phyloP scores from a whole-genome alignment of 1,284 basidiomycete species.

The Testicularia cyperi region DNA sequence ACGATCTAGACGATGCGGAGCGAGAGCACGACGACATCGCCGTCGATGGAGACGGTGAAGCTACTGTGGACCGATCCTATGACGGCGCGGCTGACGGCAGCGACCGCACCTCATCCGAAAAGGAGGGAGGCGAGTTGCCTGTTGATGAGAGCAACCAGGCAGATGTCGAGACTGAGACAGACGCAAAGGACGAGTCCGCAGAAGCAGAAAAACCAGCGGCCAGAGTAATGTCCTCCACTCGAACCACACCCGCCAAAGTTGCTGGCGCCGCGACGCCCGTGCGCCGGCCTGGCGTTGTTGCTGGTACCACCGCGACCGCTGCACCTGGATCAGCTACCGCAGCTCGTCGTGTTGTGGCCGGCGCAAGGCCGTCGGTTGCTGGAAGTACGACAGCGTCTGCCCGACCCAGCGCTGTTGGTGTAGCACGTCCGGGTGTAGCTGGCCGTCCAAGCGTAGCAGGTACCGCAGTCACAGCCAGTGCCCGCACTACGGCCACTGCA shows the following conservation, averaged over 20 bases:
- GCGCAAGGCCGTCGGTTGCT: neutral
- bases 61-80: slow-evolving; percentile 5
- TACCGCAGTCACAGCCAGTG: neutral
- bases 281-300: too few relatives aligned
- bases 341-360: neutral
- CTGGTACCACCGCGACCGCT: slow-evolving; percentile 6
- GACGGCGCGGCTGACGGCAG: slow-evolving; percentile 8
- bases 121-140: slow-evolving; percentile 21
- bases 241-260: too few relatives aligned
- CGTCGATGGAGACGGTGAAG: too few relatives aligned
- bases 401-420: neutral
- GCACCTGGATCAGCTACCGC: slow-evolving; percentile 1
- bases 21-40: too few relatives aligned
- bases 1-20: too few relatives aligned
- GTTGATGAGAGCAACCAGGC: slow-evolving; percentile 2
- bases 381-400: too few relatives aligned
- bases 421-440: too few relatives aligned
- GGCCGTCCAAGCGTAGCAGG: slow-evolving; percentile 17
- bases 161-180: neutral
- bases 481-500: neutral
- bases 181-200: slow-evolving; percentile 3
- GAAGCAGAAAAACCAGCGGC: slow-evolving; percentile 2
- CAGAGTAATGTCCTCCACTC: too few relatives aligned
- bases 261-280: slow-evolving; percentile 1
- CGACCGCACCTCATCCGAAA: slow-evolving; percentile 27